phyloP scores from a whole-genome alignment of 192 early-diverging fungal genomes.

The Rhizoclosmatium globosum region DNA sequence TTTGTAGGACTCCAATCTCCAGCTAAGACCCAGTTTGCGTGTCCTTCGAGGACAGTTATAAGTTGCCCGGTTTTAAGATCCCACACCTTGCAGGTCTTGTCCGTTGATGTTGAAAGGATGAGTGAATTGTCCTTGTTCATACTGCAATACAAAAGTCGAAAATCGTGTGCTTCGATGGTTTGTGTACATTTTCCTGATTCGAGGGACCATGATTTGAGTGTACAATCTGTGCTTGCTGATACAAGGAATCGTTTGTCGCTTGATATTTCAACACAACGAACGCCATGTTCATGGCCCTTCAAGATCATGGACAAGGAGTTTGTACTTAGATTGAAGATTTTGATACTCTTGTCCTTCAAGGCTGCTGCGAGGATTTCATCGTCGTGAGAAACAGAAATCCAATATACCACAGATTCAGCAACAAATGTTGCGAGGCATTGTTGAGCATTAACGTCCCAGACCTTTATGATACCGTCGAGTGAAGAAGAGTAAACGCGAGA shows the following conservation, averaged over 20 bases:
- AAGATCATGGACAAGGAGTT: conserved; percentile 2
- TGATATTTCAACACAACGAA: background rate
- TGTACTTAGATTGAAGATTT: conserved; percentile 36
- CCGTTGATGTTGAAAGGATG: background rate
- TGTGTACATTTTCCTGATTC: background rate
- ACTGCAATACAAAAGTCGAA: background rate
- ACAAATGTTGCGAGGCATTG: conserved; percentile 2
- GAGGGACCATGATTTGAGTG: conserved; percentile 26
- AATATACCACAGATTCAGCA: background rate
- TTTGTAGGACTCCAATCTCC: background rate
- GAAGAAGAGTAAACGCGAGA: conserved; percentile 19
- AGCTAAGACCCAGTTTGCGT: conserved; percentile 17
- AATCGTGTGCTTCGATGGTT: background rate
- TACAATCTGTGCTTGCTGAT: conserved; percentile 2
- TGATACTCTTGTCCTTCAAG: conserved; percentile 3
- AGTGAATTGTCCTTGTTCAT: background rate
- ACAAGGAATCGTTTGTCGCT: background rate
- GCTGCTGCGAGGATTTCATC: conserved; percentile 1
- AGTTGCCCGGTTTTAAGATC: background rate
- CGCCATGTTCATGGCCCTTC: conserved; percentile 3
- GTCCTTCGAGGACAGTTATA: conserved; percentile 2
- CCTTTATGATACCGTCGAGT: conserved; percentile 17
- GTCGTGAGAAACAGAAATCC: background rate
- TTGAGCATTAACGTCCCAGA: conserved; percentile 34
- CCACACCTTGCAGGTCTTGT: conserved; percentile 11